Evolutionary conservation across 225 moss, liverwort and hornwort species (phyloP).

Genomic region (Thuidium tamariscinum): DNA sequence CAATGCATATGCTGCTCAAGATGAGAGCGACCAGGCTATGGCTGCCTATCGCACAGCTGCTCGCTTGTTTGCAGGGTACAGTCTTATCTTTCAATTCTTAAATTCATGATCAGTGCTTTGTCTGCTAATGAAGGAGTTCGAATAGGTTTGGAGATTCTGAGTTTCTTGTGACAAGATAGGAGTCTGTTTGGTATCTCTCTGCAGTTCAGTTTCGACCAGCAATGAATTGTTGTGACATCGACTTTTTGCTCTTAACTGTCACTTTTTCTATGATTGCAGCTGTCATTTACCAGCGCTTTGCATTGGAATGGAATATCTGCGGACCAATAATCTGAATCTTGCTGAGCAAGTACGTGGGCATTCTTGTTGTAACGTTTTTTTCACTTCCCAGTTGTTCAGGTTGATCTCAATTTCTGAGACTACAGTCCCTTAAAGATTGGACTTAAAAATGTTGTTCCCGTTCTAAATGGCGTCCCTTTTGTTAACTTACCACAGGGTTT

Average conservation of each 20-base stretch:
- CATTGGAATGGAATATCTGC: constrained; percentile 97
- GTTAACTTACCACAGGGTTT: not conserved
- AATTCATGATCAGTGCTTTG: not conserved
- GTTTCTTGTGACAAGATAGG: not conserved
- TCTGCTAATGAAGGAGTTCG: not conserved
- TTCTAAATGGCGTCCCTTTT: not conserved
- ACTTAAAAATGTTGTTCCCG: not conserved
- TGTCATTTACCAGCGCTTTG: constrained; percentile 92
- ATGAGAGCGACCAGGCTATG: constrained; percentile 99
- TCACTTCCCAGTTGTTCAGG: not conserved
- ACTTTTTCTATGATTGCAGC: constrained; percentile 7
- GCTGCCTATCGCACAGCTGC: constrained; percentile 98
- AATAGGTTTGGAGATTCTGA: not conserved
- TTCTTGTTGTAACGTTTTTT: not conserved
- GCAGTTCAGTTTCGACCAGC: not conserved
- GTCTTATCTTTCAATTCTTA: not conserved
- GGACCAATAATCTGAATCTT: constrained; percentile 92
- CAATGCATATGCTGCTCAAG: constrained; percentile 96
- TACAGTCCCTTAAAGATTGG: not conserved
- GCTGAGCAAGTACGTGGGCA: constrained; percentile 57
- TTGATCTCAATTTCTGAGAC: not conserved
- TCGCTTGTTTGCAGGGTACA: constrained; percentile 84
- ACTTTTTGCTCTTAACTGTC: not conserved
- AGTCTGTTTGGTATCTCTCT: not conserved
- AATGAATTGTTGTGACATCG: not conserved